Evolutionary conservation across 768 basidiomycete genomes (phyloP).

Genomic region (Lactarius sp.): DNA sequence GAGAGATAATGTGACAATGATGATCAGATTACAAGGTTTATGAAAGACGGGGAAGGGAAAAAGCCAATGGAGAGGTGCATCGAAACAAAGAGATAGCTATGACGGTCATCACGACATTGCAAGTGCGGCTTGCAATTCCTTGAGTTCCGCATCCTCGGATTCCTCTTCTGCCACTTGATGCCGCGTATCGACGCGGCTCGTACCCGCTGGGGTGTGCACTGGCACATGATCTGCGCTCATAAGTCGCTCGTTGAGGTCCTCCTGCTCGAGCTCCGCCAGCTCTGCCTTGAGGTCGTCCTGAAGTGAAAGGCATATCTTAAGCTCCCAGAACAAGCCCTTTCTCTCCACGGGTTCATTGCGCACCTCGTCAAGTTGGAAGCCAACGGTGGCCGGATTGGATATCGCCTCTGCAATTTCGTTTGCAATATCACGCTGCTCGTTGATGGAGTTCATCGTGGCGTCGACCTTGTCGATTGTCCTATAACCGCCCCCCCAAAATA

Average conservation of each 20-base stretch:
- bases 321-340: neutral
- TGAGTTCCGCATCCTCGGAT: constrained; percentile 88
- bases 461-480: constrained; percentile 90
- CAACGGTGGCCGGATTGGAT: constrained; percentile 59
- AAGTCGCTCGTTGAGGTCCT: constrained; percentile 78
- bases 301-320: neutral
- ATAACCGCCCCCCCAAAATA: constrained; percentile 7
- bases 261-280: constrained; percentile 83
- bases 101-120: constrained; percentile 53
- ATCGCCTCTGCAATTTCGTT: constrained; percentile 90
- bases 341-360: constrained; percentile 19
- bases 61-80: neutral
- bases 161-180: constrained; percentile 61
- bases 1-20: constrained; percentile 19
- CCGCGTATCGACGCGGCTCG: constrained; percentile 34
- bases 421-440: constrained; percentile 88
- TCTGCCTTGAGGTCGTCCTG: constrained; percentile 78
- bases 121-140: constrained; percentile 80
- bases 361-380: constrained; percentile 69
- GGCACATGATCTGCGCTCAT: constrained; percentile 87
- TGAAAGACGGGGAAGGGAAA: neutral
- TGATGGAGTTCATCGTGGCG: constrained; percentile 77
- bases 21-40: constrained; percentile 23
- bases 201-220: constrained; percentile 68
- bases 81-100: neutral